Percentiles rank a stretch among this genome's conserved stretches.
These are phyloP conservation scores for Hypoxylon sp. DNA, from an alignment of 2,329 filamentous ascomycete species.

Conservation along the genomic window DNA sequence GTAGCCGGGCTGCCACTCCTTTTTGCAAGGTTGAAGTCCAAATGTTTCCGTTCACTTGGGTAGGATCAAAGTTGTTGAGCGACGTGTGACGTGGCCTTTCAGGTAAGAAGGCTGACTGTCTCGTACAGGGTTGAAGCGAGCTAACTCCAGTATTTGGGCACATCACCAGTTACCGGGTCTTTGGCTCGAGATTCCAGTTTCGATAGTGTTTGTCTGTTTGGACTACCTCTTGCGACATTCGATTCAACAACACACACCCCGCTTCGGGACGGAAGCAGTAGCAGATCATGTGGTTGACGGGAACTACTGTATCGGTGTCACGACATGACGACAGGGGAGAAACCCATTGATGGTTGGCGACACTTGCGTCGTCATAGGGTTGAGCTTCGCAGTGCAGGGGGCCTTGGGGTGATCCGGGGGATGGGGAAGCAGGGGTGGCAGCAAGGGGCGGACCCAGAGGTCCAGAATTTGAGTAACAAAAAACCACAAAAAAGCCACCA, in stretches of 20 bases:
- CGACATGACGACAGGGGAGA: slow-evolving; percentile 27
- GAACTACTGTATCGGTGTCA: slow-evolving; percentile 6
- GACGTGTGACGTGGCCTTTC: slow-evolving; percentile 11
- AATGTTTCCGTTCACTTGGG: slow-evolving; percentile 6
- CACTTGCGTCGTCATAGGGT: slow-evolving; percentile 29
- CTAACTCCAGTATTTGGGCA: slow-evolving; percentile 4
- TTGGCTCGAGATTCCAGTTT: not conserved
- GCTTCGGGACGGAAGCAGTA: slow-evolving; percentile 5
- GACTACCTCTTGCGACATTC: slow-evolving; percentile 22
- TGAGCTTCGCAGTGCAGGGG: slow-evolving; percentile 3
- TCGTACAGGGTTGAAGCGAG: not conserved
- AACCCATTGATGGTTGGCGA: slow-evolving; percentile 6
- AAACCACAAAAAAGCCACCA: slow-evolving; percentile 13
- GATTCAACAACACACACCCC: slow-evolving; percentile 5
- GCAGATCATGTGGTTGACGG: slow-evolving; percentile 19
- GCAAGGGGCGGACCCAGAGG: not conserved
- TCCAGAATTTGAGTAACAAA: slow-evolving; percentile 4
- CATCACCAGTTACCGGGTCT: not conserved
- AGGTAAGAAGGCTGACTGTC: not conserved
- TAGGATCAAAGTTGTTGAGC: slow-evolving; percentile 4
- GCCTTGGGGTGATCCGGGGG: not conserved
- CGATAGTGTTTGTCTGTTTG: slow-evolving; percentile 8
- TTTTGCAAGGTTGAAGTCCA: not conserved
- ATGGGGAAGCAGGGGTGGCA: not conserved
- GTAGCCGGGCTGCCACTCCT: slow-evolving; percentile 20